phyloP scores from a whole-genome alignment of 208 protist genomes.

The Naegleria fowleri region DNA sequence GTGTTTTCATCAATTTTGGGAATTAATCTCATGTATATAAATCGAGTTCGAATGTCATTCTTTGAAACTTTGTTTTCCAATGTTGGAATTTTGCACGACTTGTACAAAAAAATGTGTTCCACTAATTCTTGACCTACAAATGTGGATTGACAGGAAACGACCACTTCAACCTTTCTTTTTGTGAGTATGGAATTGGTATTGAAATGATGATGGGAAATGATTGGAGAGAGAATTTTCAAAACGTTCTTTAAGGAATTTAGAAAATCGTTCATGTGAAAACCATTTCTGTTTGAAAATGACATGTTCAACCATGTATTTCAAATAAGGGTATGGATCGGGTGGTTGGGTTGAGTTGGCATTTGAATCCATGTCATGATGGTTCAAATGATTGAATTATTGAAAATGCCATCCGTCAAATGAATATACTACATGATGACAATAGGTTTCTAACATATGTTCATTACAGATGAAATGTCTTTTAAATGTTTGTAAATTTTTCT shows the following conservation, averaged over 20 bases:
- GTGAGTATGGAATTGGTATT: neutral
- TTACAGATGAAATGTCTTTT: neutral
- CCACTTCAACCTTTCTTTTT: neutral
- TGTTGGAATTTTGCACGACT: neutral
- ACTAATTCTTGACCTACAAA: neutral
- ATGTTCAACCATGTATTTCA: neutral
- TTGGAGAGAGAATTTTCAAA: neutral
- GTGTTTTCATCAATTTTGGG: neutral
- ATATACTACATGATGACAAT: neutral
- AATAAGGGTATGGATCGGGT: neutral
- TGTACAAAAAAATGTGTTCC: neutral
- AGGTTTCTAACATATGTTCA: neutral
- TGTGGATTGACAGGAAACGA: neutral
- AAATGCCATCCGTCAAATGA: neutral
- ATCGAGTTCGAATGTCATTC: neutral
- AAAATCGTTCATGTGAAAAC: neutral
- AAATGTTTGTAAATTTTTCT: neutral
- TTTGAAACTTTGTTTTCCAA: neutral
- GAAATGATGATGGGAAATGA: neutral
- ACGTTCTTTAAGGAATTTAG: neutral
- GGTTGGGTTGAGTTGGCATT: too few species aligned
- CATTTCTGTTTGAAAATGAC: neutral
- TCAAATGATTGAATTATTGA: too few species aligned
- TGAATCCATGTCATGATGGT: too few species aligned
- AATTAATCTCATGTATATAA: neutral